Evolutionary conservation across 2,329 filamentous ascomycete genomes (phyloP).

Genomic region (Ophiosphaerella narmari): DNA sequence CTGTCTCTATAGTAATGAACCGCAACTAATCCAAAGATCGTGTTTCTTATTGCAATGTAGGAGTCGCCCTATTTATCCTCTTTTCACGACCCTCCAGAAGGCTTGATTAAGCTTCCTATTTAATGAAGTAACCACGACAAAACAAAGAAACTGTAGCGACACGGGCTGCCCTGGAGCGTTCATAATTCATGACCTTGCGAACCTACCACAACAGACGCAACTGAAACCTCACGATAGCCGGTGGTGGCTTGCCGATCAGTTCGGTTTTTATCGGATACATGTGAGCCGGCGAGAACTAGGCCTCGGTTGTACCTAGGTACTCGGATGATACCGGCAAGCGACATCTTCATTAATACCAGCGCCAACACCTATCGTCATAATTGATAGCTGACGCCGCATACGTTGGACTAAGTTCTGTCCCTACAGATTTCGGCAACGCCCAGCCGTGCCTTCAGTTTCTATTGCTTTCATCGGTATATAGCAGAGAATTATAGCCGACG

Average conservation of each 20-base stretch:
- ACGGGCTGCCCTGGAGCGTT: no score
- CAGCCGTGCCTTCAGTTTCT: slow-evolving; percentile 5
- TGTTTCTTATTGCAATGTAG: not conserved
- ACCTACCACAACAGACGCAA: no score
- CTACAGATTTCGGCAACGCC: slow-evolving; percentile 19
- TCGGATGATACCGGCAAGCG: slow-evolving; percentile 58
- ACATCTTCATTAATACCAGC: slow-evolving; percentile 65
- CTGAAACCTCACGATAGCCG: not conserved
- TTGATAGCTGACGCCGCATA: slow-evolving; percentile 8
- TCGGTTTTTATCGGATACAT: not conserved
- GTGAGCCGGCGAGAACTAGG: not conserved
- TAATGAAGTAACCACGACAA: no score
- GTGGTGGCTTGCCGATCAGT: slow-evolving; percentile 6
- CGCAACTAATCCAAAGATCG: not conserved
- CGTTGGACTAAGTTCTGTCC: slow-evolving; percentile 17
- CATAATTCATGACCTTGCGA: no score
- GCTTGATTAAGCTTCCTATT: no score
- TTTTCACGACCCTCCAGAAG: no score
- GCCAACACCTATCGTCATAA: slow-evolving; percentile 72
- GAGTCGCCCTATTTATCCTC: no score
- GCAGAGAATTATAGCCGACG: not conserved
- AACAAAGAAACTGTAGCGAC: no score
- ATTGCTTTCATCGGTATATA: slow-evolving; percentile 2
- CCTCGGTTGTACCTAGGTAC: slow-evolving; percentile 13
- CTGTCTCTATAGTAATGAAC: not conserved